Evolutionary conservation across 176 grass and related monocot genomes (phyloP), one percentile per base, ranked within the genome.

Genomic region (Avena insularis): DNA sequence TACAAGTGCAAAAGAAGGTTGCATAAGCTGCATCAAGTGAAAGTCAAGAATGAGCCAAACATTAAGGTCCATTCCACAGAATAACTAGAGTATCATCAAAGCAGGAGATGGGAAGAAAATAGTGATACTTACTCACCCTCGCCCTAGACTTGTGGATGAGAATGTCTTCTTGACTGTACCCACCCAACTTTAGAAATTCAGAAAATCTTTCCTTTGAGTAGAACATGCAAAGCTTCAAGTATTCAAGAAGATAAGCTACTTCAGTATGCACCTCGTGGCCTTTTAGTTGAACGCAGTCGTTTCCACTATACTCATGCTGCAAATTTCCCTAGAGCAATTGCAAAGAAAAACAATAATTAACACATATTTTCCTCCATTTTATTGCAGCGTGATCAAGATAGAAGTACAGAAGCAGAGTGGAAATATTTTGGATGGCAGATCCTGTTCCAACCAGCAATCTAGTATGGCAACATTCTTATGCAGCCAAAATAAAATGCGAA

Each of bases 121-220:
- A 49, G 19, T 19, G 51, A 91, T 88, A 89, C 86, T 91, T 94
- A 94, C 92, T 86, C 90, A 97, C 95, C 92, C 89, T 90, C 84
- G 92, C 91, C 85, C 87, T 97, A 80, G 95, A 78, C 60, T 97
- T 92, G 79, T 93, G 85, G 84, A 97, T 65, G 45, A 97, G 87
- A 86, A 97, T 57, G 66, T 93, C 88, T 53, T 93, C 92, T 87
- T 91, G 84, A 68, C 75, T 85, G 77, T 93, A 97, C 31, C 91
- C 95, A 31, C 88, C 95, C 82, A 89, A 91, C 77, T 91, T 88
- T 11, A 97, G 79, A 93, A 97, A 97, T 16, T 85, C 89, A 20
- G 78, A 81, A 91, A 93, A 97, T n/a, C 79, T 75, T 85, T 87
- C 91, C 87, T 97, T 97, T 81, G 95, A 97, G 87, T 91, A 97